phyloP scores from a whole-genome alignment of 352 stramenopile species.

The Lagenidium giganteum region DNA sequence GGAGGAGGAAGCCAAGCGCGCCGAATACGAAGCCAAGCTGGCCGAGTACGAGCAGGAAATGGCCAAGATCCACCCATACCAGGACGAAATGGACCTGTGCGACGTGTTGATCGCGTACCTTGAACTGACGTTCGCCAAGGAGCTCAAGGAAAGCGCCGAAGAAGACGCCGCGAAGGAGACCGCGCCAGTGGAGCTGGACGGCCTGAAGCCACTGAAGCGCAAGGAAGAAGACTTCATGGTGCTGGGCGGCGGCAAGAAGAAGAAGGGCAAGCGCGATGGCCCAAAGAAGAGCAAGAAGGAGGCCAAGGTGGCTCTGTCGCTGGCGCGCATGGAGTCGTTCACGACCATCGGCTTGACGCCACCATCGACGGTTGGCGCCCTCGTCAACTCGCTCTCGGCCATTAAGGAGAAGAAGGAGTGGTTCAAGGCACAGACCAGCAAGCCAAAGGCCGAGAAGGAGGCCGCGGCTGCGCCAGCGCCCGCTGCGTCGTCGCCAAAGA shows the following conservation, averaged over 20 bases:
- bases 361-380: conserved; percentile 75
- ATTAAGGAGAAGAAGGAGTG: conserved; percentile 95
- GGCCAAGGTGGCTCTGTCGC: conserved; percentile 68
- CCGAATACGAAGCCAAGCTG: conserved; percentile 92
- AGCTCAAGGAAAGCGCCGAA: conserved; percentile 52
- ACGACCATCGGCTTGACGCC: conserved; percentile 88
- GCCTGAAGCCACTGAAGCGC: conserved; percentile 88
- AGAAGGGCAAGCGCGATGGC: conserved; percentile 47
- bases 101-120: conserved; percentile 93
- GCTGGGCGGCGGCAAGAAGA: conserved; percentile 63
- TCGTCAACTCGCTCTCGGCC: conserved; percentile 86
- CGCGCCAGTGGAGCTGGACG: conserved; percentile 82
- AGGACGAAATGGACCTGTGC: conserved; percentile 95
- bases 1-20: conserved; percentile 72
- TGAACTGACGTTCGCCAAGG: conserved; percentile 88
- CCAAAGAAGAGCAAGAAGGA: conserved; percentile 79
- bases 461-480: conserved; percentile 9
- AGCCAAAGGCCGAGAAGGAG: conserved; percentile 31
- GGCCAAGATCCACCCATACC: conserved; percentile 94
- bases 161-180: conserved; percentile 18
- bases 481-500: conserved; percentile 46
- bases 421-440: conserved; percentile 69
- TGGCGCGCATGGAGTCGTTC: conserved; percentile 88
- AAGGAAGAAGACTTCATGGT: conserved; percentile 85
- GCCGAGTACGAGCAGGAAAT: conserved; percentile 96